These are phyloP conservation scores for Pseudotulostoma volvatum DNA, from an alignment of 495 filamentous ascomycete species.

Conservation along the genomic window DNA sequence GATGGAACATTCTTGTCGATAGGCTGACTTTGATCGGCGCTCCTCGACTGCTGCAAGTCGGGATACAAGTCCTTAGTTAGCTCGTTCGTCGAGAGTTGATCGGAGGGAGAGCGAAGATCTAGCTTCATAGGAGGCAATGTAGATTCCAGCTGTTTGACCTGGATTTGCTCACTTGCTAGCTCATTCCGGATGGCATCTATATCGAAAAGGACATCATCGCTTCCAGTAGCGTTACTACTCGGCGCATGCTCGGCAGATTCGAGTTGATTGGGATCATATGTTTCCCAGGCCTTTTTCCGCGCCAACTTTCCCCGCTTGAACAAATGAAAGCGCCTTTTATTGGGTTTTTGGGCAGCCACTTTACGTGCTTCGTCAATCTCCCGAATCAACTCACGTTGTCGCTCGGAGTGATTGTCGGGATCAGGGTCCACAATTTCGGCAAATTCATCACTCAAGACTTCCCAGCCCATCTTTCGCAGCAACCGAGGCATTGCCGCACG, in stretches of 20 bases:
- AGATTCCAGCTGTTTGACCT: conserved; percentile 69
- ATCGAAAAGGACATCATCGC: conserved; percentile 64
- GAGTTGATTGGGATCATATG: conserved; percentile 49
- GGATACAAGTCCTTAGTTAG: conserved; percentile 14
- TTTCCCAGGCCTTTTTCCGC: conserved; percentile 88
- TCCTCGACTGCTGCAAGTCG: conserved; percentile 33
- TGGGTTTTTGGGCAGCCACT: conserved; percentile 55
- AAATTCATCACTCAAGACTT: conserved; percentile 85
- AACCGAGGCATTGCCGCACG: conserved; percentile 78
- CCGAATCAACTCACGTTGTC: conserved; percentile 83
- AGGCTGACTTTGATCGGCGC: conserved; percentile 10
- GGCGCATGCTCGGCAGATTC: conserved; percentile 9
- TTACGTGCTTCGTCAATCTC: conserved; percentile 92
- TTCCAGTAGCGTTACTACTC: conserved; percentile 13
- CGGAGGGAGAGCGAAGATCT: conserved; percentile 21
- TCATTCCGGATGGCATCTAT: conserved; percentile 86
- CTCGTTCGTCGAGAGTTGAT: conserved; percentile 10
- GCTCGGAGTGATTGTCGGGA: conserved; percentile 74
- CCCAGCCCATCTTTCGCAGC: conserved; percentile 72
- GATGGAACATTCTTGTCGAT: conserved; percentile 10
- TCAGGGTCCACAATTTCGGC: conserved; percentile 95
- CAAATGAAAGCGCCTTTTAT: conserved; percentile 60
- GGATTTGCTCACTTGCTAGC: conserved; percentile 56
- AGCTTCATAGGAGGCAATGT: conserved; percentile 83
- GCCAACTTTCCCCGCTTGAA: conserved; percentile 60